phyloP scores from a whole-genome alignment of 2,329 filamentous ascomycete genomes.

The Plectosphaerella plurivora region DNA sequence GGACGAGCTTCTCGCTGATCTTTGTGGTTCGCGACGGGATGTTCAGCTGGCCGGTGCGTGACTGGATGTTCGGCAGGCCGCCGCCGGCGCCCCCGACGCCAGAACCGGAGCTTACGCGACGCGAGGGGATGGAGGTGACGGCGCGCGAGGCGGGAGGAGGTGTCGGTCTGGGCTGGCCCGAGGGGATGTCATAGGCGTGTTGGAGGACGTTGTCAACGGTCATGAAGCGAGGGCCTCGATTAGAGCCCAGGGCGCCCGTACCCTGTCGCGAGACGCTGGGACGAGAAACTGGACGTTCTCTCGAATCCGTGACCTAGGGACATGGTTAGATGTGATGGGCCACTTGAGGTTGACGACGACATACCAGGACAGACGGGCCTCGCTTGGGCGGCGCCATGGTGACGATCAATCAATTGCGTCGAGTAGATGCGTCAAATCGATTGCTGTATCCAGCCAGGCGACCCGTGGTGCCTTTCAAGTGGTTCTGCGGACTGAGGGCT shows the following conservation, averaged over 20 bases:
- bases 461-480: too few species aligned
- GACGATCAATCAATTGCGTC: background rate
- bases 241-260: conserved; percentile 20
- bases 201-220: conserved; percentile 93
- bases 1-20: conserved; percentile 92
- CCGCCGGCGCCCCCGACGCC: background rate
- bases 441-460: too few species aligned
- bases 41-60: conserved; percentile 47
- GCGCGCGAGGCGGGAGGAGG: conserved; percentile 40
- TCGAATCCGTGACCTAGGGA: conserved; percentile 31
- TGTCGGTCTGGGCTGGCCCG: conserved; percentile 78
- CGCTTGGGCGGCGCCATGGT: conserved; percentile 45
- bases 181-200: conserved; percentile 91
- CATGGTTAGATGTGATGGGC: conserved; percentile 8
- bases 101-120: conserved; percentile 14
- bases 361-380: conserved; percentile 58
- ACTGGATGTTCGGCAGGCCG: conserved; percentile 24
- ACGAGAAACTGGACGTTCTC: conserved; percentile 28
- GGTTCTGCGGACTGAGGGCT: too few species aligned
- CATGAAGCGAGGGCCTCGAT: conserved; percentile 60
- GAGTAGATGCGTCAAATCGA: too few species aligned
- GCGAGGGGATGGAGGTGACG: conserved; percentile 37
- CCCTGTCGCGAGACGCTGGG: conserved; percentile 27
- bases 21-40: conserved; percentile 87
- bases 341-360: conserved; percentile 12